Conservation (phyloP, 2,329 filamentous ascomycete species). For the Podosphaera fusca region DNA sequence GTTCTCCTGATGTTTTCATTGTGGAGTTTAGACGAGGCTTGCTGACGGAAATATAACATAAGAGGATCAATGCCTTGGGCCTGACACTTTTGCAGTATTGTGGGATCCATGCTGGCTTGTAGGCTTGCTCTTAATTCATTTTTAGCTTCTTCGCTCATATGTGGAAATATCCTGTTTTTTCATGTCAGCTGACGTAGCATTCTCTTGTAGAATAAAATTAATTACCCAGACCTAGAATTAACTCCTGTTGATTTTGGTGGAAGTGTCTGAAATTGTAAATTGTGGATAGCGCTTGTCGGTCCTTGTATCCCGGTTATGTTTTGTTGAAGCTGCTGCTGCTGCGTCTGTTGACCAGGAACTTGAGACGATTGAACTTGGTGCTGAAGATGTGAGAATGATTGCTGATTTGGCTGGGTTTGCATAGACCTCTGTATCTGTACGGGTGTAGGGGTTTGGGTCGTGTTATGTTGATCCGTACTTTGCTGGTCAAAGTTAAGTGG, state of each 20-base stretch:
- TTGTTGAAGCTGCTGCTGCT: conserved; percentile 6
- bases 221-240: background rate
- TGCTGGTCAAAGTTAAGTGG: background rate
- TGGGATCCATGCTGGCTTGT: conserved; percentile 18
- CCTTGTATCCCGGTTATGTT: conserved; percentile 2
- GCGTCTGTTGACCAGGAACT: background rate
- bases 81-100: conserved; percentile 22
- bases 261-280: too few species aligned
- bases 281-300: background rate
- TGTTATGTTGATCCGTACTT: background rate
- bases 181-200: conserved; percentile 9
- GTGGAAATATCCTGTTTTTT: conserved; percentile 10
- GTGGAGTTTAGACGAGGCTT: conserved; percentile 10
- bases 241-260: too few species aligned
- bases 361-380: background rate
- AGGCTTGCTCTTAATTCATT: conserved; percentile 20
- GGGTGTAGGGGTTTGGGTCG: conserved; percentile 9
- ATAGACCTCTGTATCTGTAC: conserved; percentile 22
- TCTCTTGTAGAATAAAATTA: conserved; percentile 9
- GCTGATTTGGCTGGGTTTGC: conserved; percentile 1
- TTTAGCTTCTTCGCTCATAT: conserved; percentile 24
- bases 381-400: background rate
- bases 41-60: conserved; percentile 21
- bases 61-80: conserved; percentile 26
- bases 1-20: conserved; percentile 7